Evolutionary conservation across 2,329 filamentous ascomycete genomes (phyloP), one percentile per base, ranked within the genome.

Genomic region (Microdochium nivale): DNA sequence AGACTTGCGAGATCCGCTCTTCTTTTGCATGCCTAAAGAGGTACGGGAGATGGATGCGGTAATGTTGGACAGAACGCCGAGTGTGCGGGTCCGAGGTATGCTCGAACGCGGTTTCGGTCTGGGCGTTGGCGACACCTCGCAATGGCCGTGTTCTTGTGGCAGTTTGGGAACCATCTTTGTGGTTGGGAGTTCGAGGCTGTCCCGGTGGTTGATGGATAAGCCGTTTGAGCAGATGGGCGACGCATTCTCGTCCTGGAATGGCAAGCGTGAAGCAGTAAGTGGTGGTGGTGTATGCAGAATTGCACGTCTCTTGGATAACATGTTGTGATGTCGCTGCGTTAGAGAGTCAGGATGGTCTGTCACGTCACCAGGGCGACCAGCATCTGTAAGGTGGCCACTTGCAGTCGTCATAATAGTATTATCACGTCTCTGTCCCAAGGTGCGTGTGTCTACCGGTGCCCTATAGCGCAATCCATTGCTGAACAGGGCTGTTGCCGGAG

Each of bases 61-160:
- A 35, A 79, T 54, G 11, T 69, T 75, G 7, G 72, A 71, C 11
- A 79, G 58, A 1, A 73, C 69, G 24, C 58, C 69, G 56, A 77
- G 62, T 1, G 76, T 77, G 25, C 67, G 66, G 5, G 75, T 76
- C 52, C 67, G 76, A 8, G 75, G 70, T 1, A 77, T 67, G 1
- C 53, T 56, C 13, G 52, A 35, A 37, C 51, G 52, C 13, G 50
- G 21, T 50, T 54, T 60, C 2, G 46, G 14, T 48, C 58, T 57
- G 23, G 47, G 48, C 47, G 52, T 54, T 13, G 56, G 27, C 11
- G 49, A 19, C 1, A 46, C 35, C 35, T 56, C 49, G 16, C 14
- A 19, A 23, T 44, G 16, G 3, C 7, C 13, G 9, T 44, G 14
- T 10, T 44, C 40, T 23, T 44, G 10, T 11, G 10, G 16, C 5